Conservation (phyloP, 768 basidiomycete species). For the Artomyces pyxidatus region DNA sequence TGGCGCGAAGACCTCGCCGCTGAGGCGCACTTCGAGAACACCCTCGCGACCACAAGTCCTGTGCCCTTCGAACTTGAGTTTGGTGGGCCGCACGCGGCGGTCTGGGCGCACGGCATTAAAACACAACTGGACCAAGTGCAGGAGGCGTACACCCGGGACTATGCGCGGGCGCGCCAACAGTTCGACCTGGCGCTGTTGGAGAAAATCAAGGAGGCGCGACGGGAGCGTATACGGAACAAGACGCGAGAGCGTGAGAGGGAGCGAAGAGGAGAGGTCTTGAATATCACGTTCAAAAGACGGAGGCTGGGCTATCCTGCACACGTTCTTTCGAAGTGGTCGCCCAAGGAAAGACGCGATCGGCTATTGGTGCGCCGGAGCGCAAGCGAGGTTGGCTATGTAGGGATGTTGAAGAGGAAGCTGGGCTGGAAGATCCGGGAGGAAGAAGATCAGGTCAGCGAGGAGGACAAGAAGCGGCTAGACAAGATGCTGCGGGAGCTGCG, state of each 20-base stretch:
- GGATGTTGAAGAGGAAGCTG: conserved; percentile 46
- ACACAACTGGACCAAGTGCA: conserved; percentile 25
- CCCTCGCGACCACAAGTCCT: conserved; percentile 9
- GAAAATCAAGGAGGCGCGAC: conserved; percentile 46
- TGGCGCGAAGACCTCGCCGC: conserved; percentile 25
- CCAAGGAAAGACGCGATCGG: conserved; percentile 39
- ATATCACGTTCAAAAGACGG: conserved; percentile 37
- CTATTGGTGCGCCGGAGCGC: conserved; percentile 39
- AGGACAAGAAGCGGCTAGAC: conserved; percentile 22
- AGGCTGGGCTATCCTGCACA: conserved; percentile 58
- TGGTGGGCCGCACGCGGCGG: conserved; percentile 4
- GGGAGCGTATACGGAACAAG: conserved; percentile 55
- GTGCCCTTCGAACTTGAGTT: conserved; percentile 17
- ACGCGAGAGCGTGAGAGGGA: conserved; percentile 55
- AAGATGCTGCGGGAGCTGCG: conserved; percentile 21
- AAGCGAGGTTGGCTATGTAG: conserved; percentile 67
- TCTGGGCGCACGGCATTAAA: conserved; percentile 31
- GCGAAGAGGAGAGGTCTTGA: conserved; percentile 51
- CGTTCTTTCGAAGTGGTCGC: conserved; percentile 43
- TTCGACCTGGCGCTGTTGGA: conserved; percentile 42
- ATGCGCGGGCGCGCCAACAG: conserved; percentile 32
- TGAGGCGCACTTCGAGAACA: conserved; percentile 33
- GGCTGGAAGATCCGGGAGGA: conserved; percentile 39
- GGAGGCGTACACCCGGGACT: conserved; percentile 31
- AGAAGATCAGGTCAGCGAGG: conserved; percentile 25